Evolutionary conservation across 2,329 filamentous ascomycete genomes (phyloP).

Genomic region (Chaetothyriales sp.): DNA sequence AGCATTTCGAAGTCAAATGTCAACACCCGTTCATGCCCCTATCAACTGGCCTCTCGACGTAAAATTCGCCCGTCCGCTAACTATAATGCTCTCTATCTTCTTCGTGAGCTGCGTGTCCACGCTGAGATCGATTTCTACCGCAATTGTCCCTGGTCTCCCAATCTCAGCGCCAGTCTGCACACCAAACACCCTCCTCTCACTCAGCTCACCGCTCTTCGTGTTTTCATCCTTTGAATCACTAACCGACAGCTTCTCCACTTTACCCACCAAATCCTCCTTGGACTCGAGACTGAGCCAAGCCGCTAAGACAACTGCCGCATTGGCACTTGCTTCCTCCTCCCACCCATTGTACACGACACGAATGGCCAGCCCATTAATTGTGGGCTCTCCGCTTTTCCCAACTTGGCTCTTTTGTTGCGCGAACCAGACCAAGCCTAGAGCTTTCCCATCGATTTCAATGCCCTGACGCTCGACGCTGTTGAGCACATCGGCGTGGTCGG

Average conservation of each 20-base stretch:
- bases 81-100: slow-evolving; percentile 28
- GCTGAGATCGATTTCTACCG: slow-evolving; percentile 30
- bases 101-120: slow-evolving; percentile 30
- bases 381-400: neutral
- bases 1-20: too few species aligned
- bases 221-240: slow-evolving; percentile 17
- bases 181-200: slow-evolving; percentile 31
- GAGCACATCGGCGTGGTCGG: neutral
- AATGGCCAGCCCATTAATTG: neutral
- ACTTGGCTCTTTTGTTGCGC: neutral
- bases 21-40: slow-evolving; percentile 13
- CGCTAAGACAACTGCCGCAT: neutral
- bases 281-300: neutral
- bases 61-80: slow-evolving; percentile 34
- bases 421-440: neutral
- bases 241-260: neutral
- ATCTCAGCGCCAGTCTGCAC: slow-evolving; percentile 57
- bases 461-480: neutral
- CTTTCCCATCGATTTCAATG: neutral
- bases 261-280: neutral
- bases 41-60: slow-evolving; percentile 32
- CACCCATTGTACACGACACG: neutral
- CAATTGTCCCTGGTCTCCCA: slow-evolving; percentile 37
- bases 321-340: neutral
- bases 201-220: slow-evolving; percentile 27